A percentile compares a stretch with the other conserved stretches of the same genome.
These are phyloP conservation scores for Fusarium lateritium DNA, from an alignment of 2,329 filamentous ascomycete genomes.

Conservation along the genomic window DNA sequence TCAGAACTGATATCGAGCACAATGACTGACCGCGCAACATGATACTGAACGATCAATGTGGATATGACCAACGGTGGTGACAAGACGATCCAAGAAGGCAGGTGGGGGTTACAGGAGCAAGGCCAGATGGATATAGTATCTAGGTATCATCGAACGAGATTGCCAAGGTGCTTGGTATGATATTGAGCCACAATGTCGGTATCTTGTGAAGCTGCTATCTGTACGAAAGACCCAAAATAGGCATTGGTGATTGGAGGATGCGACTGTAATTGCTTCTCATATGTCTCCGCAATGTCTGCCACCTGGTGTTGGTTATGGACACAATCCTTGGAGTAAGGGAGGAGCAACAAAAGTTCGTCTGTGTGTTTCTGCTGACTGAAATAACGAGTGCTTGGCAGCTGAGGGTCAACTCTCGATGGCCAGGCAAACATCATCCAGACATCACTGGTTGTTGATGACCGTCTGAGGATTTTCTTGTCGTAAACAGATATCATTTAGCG, in stretches of 20 bases:
- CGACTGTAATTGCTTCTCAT: conserved; percentile 19
- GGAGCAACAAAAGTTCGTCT: conserved; percentile 30
- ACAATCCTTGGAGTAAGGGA: conserved; percentile 1
- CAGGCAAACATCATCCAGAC: neutral
- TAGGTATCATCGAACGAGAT: conserved; percentile 20
- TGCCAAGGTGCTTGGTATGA: conserved; percentile 16
- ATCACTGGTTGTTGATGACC: neutral
- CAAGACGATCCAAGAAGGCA: conserved; percentile 12
- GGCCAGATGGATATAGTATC: conserved; percentile 7
- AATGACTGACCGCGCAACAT: neutral
- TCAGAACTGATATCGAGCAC: neutral
- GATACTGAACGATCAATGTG: neutral
- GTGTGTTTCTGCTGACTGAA: conserved; percentile 14
- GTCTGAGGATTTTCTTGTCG: neutral
- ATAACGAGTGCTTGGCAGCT: conserved; percentile 20
- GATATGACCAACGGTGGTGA: conserved; percentile 3
- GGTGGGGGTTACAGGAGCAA: conserved; percentile 20
- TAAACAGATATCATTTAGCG: neutral
- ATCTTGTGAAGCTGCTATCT: conserved; percentile 16
- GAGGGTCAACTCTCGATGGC: neutral
- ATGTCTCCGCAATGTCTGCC: conserved; percentile 26
- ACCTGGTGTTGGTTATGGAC: conserved; percentile 15
- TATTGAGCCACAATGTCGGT: conserved; percentile 29
- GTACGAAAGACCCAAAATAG: neutral
- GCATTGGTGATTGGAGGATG: conserved; percentile 20